A percentile compares a stretch with the other conserved stretches of the same genome.
Evolutionary conservation across 2,329 filamentous ascomycete species (phyloP).

Genomic region (Fusarium odoratissimum): DNA sequence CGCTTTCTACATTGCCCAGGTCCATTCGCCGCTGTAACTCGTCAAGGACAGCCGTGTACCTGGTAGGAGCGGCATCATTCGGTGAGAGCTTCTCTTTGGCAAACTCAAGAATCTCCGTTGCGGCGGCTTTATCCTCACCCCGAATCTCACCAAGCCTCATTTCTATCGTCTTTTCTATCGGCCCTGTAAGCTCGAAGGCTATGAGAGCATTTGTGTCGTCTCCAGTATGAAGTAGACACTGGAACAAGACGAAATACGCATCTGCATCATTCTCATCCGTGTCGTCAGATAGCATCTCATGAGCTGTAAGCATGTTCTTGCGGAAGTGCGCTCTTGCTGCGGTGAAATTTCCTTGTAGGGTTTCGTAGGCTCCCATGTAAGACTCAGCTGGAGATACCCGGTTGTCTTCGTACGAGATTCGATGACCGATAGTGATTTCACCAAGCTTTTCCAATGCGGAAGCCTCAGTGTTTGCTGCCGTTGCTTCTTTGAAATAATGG

Average conservation of each 20-base stretch:
- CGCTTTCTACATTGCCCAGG: accelerated
- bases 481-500: neutral
- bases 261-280: neutral
- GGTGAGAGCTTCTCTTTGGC: neutral
- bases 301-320: neutral
- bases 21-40: neutral
- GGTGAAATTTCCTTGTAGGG: neutral
- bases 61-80: neutral
- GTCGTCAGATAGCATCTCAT: neutral
- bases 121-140: neutral
- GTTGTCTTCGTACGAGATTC: neutral
- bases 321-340: neutral
- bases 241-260: neutral
- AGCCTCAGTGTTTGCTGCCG: no score
- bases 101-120: neutral
- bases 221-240: neutral
- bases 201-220: neutral
- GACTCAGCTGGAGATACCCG: neutral
- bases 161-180: neutral
- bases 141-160: neutral
- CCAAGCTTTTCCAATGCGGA: neutral
- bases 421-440: neutral
- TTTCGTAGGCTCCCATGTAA: neutral
- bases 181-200: neutral
- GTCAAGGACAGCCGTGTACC: neutral